Evolutionary conservation across 331 rosid species (phyloP).

Genomic region (Phaseolus coccineus): DNA sequence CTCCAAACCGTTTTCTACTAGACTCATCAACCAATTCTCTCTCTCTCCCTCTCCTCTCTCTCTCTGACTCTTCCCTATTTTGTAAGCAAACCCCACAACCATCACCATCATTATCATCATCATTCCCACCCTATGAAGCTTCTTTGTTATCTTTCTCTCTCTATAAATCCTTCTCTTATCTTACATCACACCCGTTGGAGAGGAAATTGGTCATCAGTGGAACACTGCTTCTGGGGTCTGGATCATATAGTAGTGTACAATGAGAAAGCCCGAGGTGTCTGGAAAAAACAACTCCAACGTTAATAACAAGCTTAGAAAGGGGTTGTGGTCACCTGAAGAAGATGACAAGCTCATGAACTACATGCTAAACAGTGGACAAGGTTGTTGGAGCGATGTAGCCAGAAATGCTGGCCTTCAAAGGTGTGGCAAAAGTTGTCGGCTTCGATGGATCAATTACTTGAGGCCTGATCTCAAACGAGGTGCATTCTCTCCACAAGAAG

Average conservation of each 20-base stretch:
- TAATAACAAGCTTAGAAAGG: slow-evolving; percentile 69
- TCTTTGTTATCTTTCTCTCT: slow-evolving; percentile 50
- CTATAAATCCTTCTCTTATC: slow-evolving; percentile 57
- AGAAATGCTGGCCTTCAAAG: slow-evolving; percentile 87
- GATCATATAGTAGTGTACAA: slow-evolving; percentile 28
- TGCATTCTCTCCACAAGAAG: slow-evolving; percentile 86
- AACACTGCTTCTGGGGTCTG: slow-evolving; percentile 8
- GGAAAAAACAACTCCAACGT: slow-evolving; percentile 22
- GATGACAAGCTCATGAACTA: slow-evolving; percentile 85
- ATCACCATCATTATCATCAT: slow-evolving; percentile 58
- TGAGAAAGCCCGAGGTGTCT: slow-evolving; percentile 79
- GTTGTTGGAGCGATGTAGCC: slow-evolving; percentile 96
- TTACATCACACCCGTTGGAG: slow-evolving; percentile 49
- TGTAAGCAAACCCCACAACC: slow-evolving; percentile 95
- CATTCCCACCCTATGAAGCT: slow-evolving; percentile 79
- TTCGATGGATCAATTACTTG: slow-evolving; percentile 97
- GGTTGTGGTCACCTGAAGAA: slow-evolving; percentile 97
- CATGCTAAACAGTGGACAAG: slow-evolving; percentile 86
- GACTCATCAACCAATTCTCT: slow-evolving; percentile 89
- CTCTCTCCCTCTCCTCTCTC: slow-evolving; percentile 31
- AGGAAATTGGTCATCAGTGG: background rate
- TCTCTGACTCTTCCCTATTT: slow-evolving; percentile 66
- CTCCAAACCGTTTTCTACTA: slow-evolving; percentile 97
- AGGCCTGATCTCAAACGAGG: slow-evolving; percentile 94
- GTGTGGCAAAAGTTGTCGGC: slow-evolving; percentile 93